These are phyloP conservation scores for Ochromonas danica DNA, from an alignment of 108 stramenopile species.

Conservation along the genomic window DNA sequence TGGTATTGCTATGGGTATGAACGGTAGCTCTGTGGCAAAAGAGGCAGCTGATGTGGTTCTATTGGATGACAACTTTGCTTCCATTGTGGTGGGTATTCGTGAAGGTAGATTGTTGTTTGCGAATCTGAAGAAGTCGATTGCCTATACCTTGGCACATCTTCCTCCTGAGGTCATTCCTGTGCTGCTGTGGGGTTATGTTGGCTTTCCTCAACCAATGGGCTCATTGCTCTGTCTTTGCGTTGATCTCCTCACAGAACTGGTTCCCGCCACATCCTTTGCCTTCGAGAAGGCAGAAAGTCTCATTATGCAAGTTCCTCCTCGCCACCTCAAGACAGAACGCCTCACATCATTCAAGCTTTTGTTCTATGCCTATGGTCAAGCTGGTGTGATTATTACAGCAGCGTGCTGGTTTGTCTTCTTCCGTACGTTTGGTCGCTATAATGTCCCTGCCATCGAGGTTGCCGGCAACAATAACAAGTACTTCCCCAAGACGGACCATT, in stretches of 20 bases:
- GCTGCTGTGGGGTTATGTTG: neutral
- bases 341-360: neutral
- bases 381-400: slow-evolving; percentile 52
- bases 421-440: neutral
- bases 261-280: slow-evolving; percentile 67
- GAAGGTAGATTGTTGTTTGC: slow-evolving; percentile 7
- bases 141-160: neutral
- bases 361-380: neutral
- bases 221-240: slow-evolving; percentile 83
- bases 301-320: neutral
- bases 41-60: slow-evolving; percentile 21
- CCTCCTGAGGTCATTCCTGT: neutral
- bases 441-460: neutral
- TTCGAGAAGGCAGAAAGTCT: slow-evolving; percentile 53
- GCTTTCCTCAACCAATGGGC: neutral
- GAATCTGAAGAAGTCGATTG: slow-evolving; percentile 38
- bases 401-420: neutral
- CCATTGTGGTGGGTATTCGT: slow-evolving; percentile 18
- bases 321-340: neutral
- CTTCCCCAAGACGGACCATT: neutral
- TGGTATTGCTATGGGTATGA: slow-evolving; percentile 98
- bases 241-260: slow-evolving; percentile 70
- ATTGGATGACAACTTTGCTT: slow-evolving; percentile 34
- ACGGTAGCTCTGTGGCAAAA: slow-evolving; percentile 39
- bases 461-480: neutral